A percentile compares a stretch with the other conserved stretches of the same genome.
phyloP scores from a whole-genome alignment of 169 alveolate species.

The Amoebophrya sp. region DNA sequence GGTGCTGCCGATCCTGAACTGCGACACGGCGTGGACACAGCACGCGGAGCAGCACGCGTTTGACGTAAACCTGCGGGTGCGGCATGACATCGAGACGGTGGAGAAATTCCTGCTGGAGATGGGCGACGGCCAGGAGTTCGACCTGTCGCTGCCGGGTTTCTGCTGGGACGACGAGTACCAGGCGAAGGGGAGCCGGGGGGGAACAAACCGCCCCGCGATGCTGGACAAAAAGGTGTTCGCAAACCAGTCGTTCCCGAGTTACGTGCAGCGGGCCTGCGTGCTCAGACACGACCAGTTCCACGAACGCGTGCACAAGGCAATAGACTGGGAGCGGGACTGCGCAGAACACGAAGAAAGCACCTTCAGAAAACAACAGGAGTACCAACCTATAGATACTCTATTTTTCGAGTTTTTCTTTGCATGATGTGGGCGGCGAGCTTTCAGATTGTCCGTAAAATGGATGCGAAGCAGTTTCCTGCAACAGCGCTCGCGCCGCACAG shows the following conservation, averaged over 20 bases:
- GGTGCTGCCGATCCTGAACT: neutral
- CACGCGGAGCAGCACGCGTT: neutral
- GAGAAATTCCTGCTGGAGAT: neutral
- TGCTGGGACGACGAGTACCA: conserved; percentile 1
- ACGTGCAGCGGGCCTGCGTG: neutral
- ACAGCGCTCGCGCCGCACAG: too few species aligned
- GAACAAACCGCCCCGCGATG: neutral
- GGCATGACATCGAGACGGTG: neutral
- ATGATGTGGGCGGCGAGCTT: too few species aligned
- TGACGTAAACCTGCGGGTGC: neutral
- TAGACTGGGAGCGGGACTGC: neutral
- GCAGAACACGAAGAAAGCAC: too few species aligned
- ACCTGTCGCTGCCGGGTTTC: neutral
- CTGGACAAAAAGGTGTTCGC: too few species aligned
- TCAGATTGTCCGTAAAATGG: too few species aligned
- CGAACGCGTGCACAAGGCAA: neutral
- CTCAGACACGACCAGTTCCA: neutral
- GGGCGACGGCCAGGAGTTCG: neutral
- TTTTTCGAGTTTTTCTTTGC: too few species aligned
- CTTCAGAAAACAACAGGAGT: too few species aligned
- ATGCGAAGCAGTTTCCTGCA: too few species aligned
- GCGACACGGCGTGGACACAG: neutral
- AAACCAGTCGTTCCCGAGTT: neutral
- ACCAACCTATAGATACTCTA: too few species aligned
- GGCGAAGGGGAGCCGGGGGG: neutral